These are phyloP conservation scores for Capsicum chinense DNA, from an alignment of 257 asterid genomes.

Conservation along the genomic window DNA sequence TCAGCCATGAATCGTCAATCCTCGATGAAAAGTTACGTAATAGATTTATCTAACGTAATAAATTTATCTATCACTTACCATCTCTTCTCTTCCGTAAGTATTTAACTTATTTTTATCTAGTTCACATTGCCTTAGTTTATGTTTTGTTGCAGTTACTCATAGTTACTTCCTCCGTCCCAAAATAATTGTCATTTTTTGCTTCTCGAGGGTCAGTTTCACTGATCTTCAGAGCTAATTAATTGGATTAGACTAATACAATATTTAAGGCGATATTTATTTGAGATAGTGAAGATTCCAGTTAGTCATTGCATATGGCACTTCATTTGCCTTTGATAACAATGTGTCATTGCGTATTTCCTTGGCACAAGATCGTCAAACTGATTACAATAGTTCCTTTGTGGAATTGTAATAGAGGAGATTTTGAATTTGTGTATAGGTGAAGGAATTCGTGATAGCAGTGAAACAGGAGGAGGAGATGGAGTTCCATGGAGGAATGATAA, in stretches of 20 bases:
- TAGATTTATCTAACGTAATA: background rate
- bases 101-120: no score
- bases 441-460: conserved; percentile 60
- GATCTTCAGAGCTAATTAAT: background rate
- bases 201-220: background rate
- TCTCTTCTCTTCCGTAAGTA: background rate
- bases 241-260: background rate
- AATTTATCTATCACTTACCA: background rate
- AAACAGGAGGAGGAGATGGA: conserved; percentile 52
- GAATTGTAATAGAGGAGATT: conserved; percentile 12
- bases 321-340: background rate
- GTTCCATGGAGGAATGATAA: conserved; percentile 68
- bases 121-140: no score
- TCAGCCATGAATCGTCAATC: background rate
- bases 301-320: background rate
- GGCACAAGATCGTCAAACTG: background rate
- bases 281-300: conserved; percentile 23
- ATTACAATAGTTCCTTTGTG: background rate
- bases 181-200: background rate
- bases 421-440: conserved; percentile 49
- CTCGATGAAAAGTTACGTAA: background rate
- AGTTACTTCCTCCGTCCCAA: background rate
- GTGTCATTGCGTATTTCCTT: background rate
- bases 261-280: background rate
- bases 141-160: background rate